Conservation (phyloP, 1,284 basidiomycete genomes). For the Schizopora paradoxa region DNA sequence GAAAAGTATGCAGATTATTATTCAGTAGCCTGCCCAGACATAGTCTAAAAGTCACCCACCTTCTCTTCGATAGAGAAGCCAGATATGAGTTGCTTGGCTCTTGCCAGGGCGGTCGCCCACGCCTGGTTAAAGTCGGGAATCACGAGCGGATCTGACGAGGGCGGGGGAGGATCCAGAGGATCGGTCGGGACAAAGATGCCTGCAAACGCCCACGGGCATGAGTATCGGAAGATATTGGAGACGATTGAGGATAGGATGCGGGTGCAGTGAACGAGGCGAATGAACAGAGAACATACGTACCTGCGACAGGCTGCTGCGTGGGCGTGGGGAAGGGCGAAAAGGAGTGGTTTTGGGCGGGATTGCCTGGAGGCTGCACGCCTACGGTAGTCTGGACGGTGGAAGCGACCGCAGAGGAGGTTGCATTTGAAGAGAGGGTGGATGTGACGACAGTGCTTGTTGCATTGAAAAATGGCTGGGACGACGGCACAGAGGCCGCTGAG, state of each 20-base stretch:
- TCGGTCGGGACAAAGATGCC: constrained; percentile 39
- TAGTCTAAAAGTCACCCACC: constrained; percentile 28
- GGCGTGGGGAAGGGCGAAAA: constrained; percentile 14
- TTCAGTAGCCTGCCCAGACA: neutral
- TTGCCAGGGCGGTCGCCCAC: constrained; percentile 43
- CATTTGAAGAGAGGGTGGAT: constrained; percentile 8
- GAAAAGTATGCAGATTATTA: constrained; percentile 31
- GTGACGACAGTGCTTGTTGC: neutral
- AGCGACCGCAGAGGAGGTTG: neutral
- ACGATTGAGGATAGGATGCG: neutral
- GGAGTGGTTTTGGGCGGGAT: constrained; percentile 9
- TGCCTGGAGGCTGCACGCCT: constrained; percentile 8
- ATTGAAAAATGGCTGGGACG: neutral
- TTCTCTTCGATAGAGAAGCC: constrained; percentile 23
- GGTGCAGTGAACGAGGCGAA: neutral
- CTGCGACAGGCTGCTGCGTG: constrained; percentile 7
- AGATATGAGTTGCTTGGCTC: constrained; percentile 32
- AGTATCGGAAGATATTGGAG: neutral
- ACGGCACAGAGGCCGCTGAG: neutral
- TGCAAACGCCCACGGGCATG: neutral
- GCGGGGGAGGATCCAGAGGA: constrained; percentile 39
- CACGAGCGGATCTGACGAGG: constrained; percentile 30
- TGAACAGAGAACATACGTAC: neutral
- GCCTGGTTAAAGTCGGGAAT: constrained; percentile 46
- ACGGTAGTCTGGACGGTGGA: constrained; percentile 8